Base-by-base conservation (phyloP, 1,139 yeast genomes). In the Chernovozyma sophiae-reginae region DNA sequence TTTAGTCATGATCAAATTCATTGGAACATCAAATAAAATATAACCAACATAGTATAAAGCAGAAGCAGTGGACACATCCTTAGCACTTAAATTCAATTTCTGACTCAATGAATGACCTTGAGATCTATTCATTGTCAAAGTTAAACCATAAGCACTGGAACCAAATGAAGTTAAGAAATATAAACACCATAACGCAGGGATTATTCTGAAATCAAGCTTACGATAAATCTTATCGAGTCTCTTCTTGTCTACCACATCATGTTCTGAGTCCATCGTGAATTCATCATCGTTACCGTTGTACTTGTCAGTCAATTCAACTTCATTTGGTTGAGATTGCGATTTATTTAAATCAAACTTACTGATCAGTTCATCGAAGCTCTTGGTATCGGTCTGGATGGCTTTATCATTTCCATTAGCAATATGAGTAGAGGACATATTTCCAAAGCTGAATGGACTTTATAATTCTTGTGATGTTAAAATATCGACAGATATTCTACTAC, bases 1-100 rank as follows among this genome's bases (percentile, higher is more conserved):
- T 42, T 71, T 68, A n/a, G 95, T 86, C 95, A 86, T 86, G 36
- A 79, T 60, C 51, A 86, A 69, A 58, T 86, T 86, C 92, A 86
- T 85, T 18, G 96, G 96, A 25, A 86, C 80, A 58, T 86, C 96
- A 53, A 86, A 86, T 33, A 86, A 65, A 46, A 86, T 86, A 56
- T 76, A 84, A 4, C 92, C 95, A 23, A 86, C 95, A 49, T 79
- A 86, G 64, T 83, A 82, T 34, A 86, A 67, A 0, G 96, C 95
- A 19, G 85, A 79, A 2, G 95, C 95, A 1, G 84, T 77, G 1
- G 94, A 77, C 1, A 76, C 72, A 44, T 84, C 77, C 37, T 81
- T 75, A 2, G 79, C 28, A 1, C 72, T 65, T 37, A 85, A 65
- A 1, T 64, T 46, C 32, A 86, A 68, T 12, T 76, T 58, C 44